A percentile compares a stretch with the other conserved stretches of the same genome.
phyloP scores from a whole-genome alignment of 1,284 basidiomycete genomes.

The Phylloporus sp. region DNA sequence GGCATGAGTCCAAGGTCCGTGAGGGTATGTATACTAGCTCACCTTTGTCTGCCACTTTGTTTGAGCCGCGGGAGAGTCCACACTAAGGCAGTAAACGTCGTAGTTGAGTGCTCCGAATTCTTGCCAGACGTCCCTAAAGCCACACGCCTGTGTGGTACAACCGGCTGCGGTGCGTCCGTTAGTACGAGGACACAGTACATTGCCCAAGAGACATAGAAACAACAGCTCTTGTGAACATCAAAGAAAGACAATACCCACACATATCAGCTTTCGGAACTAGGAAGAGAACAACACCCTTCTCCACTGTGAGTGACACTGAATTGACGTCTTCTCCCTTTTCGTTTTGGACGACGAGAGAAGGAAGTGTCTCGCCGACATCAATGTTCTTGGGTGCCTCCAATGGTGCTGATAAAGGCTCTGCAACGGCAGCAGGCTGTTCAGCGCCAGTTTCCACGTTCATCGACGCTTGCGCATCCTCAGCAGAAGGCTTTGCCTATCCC shows the following conservation, averaged over 20 bases:
- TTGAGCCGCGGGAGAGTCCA: constrained; percentile 82
- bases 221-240: neutral
- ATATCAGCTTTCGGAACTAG: constrained; percentile 87
- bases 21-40: neutral
- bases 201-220: neutral
- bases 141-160: constrained; percentile 90
- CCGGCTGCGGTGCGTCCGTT: constrained; percentile 55
- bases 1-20: neutral
- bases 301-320: constrained; percentile 63
- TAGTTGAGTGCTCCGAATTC: constrained; percentile 78
- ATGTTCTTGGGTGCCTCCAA: constrained; percentile 49
- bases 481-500: constrained; percentile 31
- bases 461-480: constrained; percentile 15
- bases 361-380: constrained; percentile 81
- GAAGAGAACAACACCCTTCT: constrained; percentile 85
- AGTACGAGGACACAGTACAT: neutral
- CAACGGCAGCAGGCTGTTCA: constrained; percentile 12
- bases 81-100: constrained; percentile 86
- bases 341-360: constrained; percentile 79
- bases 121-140: constrained; percentile 82
- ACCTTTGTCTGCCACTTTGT: constrained; percentile 87
- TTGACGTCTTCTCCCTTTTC: constrained; percentile 79
- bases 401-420: constrained; percentile 11
- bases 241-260: constrained; percentile 54
- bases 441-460: constrained; percentile 3